Evolutionary conservation across 345 rosid genomes (phyloP), one percentile per base, ranked within the genome.

Genomic region (Populus simonii): DNA sequence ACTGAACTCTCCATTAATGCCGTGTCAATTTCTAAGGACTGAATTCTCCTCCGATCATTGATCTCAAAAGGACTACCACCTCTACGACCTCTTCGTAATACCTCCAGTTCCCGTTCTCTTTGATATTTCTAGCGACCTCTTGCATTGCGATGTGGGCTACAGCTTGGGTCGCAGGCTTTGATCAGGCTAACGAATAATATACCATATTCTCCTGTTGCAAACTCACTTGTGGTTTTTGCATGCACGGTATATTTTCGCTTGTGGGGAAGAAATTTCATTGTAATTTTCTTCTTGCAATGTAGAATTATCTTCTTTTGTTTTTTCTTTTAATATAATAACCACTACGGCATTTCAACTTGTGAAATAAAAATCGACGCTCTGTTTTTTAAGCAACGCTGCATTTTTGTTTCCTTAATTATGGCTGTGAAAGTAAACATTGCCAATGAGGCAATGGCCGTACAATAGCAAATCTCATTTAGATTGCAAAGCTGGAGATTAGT

Each of bases 61-160:
- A 94, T 69, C 62, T 89, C 13, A 89, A 81, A 77, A 87, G 70
- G 85, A 86, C 88, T 20, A 72, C 90, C 75, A 10, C 81, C 1
- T 18, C 57, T 0, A 80, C 59, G 85, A 84, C 73, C 72, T 89
- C 77, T 31, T 92, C 68, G 97, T 89, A 92, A 90, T 31, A 38
- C 39, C 41, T 82, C 74, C 31, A 12, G 4, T 17, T 51, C 55
- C 25, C 51, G 23, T 15, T 45, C 9, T 72, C 16, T 18, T 77
- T 25, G 18, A 75, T 20, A 2, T 59, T 59, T 59, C 47, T 59
- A 11, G 4, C 36, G 36, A 33, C 36, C 6, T 20, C 38, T 66
- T 66, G 69, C n/a, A 5, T 4, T 18, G 49, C 17, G 18, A 45
- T 43, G 59, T 49, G 11, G 17, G 57, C 59, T 2, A 1, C n/a